Percentiles rank a stretch among this genome's conserved stretches.
These are phyloP conservation scores for Phoma sp. DNA, from an alignment of 2,329 filamentous ascomycete genomes.

Conservation along the genomic window DNA sequence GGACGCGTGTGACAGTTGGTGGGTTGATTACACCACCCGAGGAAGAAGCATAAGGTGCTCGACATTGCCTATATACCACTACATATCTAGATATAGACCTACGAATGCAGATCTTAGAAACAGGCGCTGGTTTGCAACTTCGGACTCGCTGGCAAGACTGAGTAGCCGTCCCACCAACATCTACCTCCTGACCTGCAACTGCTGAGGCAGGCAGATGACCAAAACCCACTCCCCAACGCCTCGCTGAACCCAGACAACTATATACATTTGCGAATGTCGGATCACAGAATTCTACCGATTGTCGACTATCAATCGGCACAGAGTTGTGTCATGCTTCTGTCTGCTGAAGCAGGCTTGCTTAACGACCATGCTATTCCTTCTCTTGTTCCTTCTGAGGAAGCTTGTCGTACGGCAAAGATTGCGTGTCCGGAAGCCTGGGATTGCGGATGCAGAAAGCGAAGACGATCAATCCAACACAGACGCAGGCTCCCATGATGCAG, in stretches of 20 bases:
- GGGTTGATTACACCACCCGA: conserved; percentile 33
- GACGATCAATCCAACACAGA: conserved; percentile 53
- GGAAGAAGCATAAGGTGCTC: conserved; percentile 1
- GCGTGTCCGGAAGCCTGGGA: conserved; percentile 55
- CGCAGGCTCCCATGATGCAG: conserved; percentile 47
- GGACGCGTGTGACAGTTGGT: conserved; percentile 10
- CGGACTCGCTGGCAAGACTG: neutral
- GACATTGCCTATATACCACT: neutral
- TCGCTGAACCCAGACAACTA: neutral
- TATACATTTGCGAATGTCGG: neutral
- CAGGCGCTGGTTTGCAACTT: neutral
- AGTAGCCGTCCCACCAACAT: no score
- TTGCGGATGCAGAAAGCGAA: conserved; percentile 57
- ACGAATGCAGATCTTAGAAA: neutral
- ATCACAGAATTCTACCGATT: neutral
- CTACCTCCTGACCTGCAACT: neutral
- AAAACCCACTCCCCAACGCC: neutral
- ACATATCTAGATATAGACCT: neutral
- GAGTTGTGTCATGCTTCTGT: neutral
- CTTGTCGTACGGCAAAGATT: conserved; percentile 49
- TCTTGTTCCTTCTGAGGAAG: neutral
- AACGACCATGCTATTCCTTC: neutral
- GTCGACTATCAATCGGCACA: neutral
- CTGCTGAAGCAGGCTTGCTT: neutral
- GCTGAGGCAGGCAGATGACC: neutral